Percentiles rank a stretch among this genome's conserved stretches.
Evolutionary conservation across 345 rosid species (phyloP).

Genomic region (Turnera subulata): DNA sequence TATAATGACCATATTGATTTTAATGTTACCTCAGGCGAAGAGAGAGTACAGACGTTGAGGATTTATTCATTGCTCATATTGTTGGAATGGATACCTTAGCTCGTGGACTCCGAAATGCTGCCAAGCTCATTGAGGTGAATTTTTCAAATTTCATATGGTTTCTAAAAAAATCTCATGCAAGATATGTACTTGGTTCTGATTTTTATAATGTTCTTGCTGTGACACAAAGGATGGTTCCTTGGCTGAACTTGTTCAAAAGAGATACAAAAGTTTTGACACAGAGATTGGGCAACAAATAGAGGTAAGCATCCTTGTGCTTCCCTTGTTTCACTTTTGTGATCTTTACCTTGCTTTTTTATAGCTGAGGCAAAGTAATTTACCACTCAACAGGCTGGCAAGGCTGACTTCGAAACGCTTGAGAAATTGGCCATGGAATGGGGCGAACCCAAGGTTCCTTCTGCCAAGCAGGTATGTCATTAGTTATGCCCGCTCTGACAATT

Average conservation of each 20-base stretch:
- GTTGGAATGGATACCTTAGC: slow-evolving; percentile 93
- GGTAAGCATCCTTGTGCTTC: slow-evolving; percentile 26
- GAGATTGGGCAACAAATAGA: slow-evolving; percentile 63
- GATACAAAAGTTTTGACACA: slow-evolving; percentile 71
- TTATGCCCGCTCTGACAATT: no score
- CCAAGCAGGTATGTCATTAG: slow-evolving; percentile 76
- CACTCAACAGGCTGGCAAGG: slow-evolving; percentile 64
- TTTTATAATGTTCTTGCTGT: neutral
- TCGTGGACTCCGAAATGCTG: slow-evolving; percentile 84
- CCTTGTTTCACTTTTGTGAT: neutral
- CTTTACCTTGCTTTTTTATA: neutral
- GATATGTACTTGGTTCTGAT: neutral
- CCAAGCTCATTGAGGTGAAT: slow-evolving; percentile 67
- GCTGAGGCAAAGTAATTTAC: slow-evolving; percentile 3
- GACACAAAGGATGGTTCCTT: slow-evolving; percentile 60
- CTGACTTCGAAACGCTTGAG: slow-evolving; percentile 81
- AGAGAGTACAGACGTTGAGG: slow-evolving; percentile 96
- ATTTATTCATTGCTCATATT: slow-evolving; percentile 82
- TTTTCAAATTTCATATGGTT: neutral
- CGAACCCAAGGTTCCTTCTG: slow-evolving; percentile 84
- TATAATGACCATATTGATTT: slow-evolving; percentile 2
- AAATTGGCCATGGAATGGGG: slow-evolving; percentile 83
- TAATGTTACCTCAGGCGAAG: slow-evolving; percentile 52
- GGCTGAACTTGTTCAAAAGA: slow-evolving; percentile 57
- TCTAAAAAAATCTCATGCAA: neutral